phyloP scores from a whole-genome alignment of 2,329 filamentous ascomycete species.

The Xylariaceae sp. region DNA sequence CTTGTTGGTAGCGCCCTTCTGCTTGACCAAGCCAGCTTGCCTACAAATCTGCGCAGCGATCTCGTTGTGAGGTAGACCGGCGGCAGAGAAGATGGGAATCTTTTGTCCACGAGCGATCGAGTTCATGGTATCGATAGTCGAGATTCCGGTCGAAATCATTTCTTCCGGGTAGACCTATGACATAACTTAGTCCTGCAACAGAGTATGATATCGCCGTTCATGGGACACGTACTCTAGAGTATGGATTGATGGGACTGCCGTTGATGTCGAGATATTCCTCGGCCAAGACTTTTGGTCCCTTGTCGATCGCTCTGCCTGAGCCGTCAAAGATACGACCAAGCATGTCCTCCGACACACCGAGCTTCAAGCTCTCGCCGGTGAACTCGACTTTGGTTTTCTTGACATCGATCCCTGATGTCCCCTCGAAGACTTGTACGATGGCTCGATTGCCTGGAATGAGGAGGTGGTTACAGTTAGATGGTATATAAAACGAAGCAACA shows the following conservation, averaged over 20 bases:
- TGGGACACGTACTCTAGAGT: conserved; percentile 70
- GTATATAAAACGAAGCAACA: no score
- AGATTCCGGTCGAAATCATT: conserved; percentile 99
- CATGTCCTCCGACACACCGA: conserved; percentile 99
- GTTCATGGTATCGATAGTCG: conserved; percentile 98
- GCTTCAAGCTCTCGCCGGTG: conserved; percentile 93
- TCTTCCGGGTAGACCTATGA: conserved; percentile 92
- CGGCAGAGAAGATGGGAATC: conserved; percentile 98
- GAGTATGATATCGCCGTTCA: no score
- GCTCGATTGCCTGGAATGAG: conserved; percentile 73
- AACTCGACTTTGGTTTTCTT: conserved; percentile 99
- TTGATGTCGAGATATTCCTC: conserved; percentile 99
- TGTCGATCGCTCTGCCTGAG: conserved; percentile 96
- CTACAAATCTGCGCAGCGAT: conserved; percentile 98
- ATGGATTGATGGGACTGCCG: conserved; percentile 97
- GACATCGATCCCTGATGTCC: conserved; percentile 94
- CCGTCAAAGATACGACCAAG: conserved; percentile 98
- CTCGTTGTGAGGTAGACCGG: conserved; percentile 98
- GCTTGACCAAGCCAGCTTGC: conserved; percentile 87
- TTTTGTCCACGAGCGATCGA: conserved; percentile 98
- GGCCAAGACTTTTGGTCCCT: conserved; percentile 95
- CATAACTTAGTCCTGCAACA: conserved; percentile 10
- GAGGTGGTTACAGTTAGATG: conserved; percentile 21
- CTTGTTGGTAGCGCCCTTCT: conserved; percentile 78
- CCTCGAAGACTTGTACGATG: conserved; percentile 97